Conservation (phyloP, 306 rosid genomes). For the Citrullus colocynthis region DNA sequence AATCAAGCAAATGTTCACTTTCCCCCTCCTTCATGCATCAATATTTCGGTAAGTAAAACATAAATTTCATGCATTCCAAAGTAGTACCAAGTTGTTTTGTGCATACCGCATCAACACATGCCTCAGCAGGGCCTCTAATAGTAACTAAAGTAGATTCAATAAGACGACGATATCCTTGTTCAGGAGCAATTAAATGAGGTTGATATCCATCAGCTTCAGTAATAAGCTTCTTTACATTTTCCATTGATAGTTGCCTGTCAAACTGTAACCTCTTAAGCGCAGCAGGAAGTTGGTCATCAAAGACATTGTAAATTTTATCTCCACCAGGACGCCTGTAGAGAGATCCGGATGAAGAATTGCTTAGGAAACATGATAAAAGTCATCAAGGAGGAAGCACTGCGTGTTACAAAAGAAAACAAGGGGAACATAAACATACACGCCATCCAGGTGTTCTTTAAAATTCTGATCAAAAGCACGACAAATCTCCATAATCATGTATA, state of each 20-base stretch:
- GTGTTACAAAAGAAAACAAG: not conserved
- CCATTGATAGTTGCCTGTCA: slow-evolving; percentile 95
- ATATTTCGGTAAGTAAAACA: not conserved
- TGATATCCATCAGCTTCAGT: slow-evolving; percentile 99
- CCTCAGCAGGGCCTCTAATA: slow-evolving; percentile 94
- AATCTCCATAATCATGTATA: slow-evolving; percentile 88
- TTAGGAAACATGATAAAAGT: not conserved
- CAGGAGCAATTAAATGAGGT: slow-evolving; percentile 95
- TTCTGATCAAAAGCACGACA: slow-evolving; percentile 74
- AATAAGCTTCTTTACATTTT: slow-evolving; percentile 75
- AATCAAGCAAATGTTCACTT: no score
- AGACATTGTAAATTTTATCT: slow-evolving; percentile 75
- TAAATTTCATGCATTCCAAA: not conserved
- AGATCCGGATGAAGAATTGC: slow-evolving; percentile 13
- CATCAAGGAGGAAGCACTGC: slow-evolving; percentile 2
- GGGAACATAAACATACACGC: slow-evolving; percentile 54
- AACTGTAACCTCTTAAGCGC: slow-evolving; percentile 90
- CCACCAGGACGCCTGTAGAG: slow-evolving; percentile 84
- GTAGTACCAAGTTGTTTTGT: not conserved
- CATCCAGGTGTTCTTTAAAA: slow-evolving; percentile 93
- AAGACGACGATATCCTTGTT: slow-evolving; percentile 92
- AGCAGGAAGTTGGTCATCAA: slow-evolving; percentile 95
- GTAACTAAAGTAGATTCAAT: slow-evolving; percentile 70
- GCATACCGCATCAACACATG: slow-evolving; percentile 86
- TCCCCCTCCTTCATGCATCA: not conserved